phyloP scores from a whole-genome alignment of 495 filamentous ascomycete species.

The Penicillium waksmanii region DNA sequence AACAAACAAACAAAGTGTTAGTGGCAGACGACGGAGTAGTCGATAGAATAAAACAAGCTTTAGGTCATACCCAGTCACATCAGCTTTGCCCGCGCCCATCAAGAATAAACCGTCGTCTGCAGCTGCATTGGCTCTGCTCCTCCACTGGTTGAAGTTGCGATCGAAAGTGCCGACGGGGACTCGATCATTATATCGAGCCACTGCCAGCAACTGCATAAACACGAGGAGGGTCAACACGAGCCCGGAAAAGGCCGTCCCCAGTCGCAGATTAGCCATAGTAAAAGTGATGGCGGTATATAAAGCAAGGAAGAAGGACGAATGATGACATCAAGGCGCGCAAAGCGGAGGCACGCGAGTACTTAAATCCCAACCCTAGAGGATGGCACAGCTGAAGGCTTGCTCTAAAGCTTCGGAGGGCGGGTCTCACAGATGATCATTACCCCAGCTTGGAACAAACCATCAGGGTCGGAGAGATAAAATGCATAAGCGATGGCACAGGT shows the following conservation, averaged over 20 bases:
- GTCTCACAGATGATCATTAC: conserved; percentile 20
- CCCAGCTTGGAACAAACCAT: conserved; percentile 17
- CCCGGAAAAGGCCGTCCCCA: conserved; percentile 29
- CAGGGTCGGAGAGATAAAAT: conserved; percentile 11
- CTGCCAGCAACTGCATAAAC: conserved; percentile 35
- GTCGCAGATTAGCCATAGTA: conserved; percentile 37
- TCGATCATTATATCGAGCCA: conserved; percentile 22
- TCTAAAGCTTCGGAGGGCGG: too few relatives aligned
- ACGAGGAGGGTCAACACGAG: conserved; percentile 32
- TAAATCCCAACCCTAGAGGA: background rate
- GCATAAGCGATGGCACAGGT: conserved; percentile 14
- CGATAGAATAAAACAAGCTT: too few relatives aligned
- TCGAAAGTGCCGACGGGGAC: conserved; percentile 18
- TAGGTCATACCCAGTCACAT: conserved; percentile 81
- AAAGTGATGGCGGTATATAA: background rate
- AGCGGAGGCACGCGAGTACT: conserved; percentile 17
- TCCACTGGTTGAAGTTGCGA: conserved; percentile 29
- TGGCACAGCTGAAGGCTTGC: too few relatives aligned
- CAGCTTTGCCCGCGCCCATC: conserved; percentile 90
- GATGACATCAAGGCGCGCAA: background rate
- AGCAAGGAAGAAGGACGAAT: background rate
- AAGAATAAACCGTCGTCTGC: conserved; percentile 62
- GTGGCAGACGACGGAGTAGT: background rate
- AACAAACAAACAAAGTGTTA: conserved; percentile 2
- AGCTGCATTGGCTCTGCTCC: conserved; percentile 24